Evolutionary conservation across 1,284 basidiomycete genomes (phyloP).

Genomic region (Ceratobasidium sp.): DNA sequence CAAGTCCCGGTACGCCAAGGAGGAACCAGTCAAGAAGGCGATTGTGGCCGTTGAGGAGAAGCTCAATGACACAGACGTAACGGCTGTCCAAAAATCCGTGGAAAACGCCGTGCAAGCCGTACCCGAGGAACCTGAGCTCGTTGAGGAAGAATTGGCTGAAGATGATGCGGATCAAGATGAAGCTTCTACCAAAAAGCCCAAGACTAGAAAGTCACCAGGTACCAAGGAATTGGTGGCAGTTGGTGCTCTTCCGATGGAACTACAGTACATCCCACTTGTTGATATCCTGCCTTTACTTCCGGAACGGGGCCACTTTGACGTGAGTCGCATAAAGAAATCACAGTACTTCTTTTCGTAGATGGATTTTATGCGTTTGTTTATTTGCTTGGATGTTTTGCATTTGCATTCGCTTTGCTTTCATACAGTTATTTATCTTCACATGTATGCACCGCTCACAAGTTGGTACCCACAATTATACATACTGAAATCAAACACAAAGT

Average conservation of each 20-base stretch:
- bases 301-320: constrained; percentile 89
- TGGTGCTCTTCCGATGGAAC: constrained; percentile 53
- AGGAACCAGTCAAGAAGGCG: constrained; percentile 25
- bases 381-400: constrained; percentile 25
- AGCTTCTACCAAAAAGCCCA: constrained; percentile 51
- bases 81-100: constrained; percentile 35
- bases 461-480: background rate
- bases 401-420: constrained; percentile 37
- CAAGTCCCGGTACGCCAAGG: constrained; percentile 20
- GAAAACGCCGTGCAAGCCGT: constrained; percentile 42
- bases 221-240: constrained; percentile 13
- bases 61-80: constrained; percentile 47
- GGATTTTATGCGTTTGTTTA: constrained; percentile 30
- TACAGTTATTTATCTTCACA: constrained; percentile 22
- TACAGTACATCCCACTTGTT: constrained; percentile 77
- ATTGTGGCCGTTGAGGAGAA: constrained; percentile 33
- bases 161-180: constrained; percentile 53
- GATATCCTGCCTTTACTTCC: constrained; percentile 89
- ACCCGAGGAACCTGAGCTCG: constrained; percentile 9
- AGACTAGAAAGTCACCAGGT: background rate
- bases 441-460: constrained; percentile 43
- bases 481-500: background rate
- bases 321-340: constrained; percentile 84
- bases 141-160: constrained; percentile 48
- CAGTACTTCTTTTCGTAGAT: constrained; percentile 91